Percentiles rank a stretch among this genome's conserved stretches.
These are phyloP conservation scores for Raffaelea deltoideospora DNA, from an alignment of 2,329 filamentous ascomycete species.

Conservation along the genomic window DNA sequence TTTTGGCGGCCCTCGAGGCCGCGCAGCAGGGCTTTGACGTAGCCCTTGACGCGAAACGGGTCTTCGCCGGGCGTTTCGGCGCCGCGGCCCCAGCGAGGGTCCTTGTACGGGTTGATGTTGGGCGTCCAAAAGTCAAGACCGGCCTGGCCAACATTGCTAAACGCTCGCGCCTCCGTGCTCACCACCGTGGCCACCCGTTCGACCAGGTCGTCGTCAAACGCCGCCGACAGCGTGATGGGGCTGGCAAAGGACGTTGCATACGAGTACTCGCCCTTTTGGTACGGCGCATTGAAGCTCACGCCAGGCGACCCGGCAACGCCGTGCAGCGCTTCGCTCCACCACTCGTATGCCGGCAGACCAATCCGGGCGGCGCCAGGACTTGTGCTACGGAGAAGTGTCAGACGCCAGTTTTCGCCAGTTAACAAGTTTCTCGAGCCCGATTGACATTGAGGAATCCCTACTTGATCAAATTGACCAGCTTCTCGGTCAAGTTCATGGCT, in stretches of 20 bases:
- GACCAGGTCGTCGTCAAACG: conserved; percentile 18
- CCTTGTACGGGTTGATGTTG: conserved; percentile 50
- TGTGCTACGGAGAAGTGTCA: too few species aligned
- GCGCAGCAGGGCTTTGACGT: conserved; percentile 10
- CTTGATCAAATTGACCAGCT: conserved; percentile 9
- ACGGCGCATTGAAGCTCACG: background rate
- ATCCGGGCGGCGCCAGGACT: background rate
- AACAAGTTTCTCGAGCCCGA: too few species aligned
- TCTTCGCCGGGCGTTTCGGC: conserved; percentile 16
- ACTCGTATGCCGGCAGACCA: conserved; percentile 6
- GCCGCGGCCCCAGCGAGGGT: conserved; percentile 45
- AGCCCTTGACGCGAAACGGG: conserved; percentile 8
- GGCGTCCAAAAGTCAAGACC: conserved; percentile 45
- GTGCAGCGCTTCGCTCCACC: conserved; percentile 10
- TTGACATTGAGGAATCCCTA: too few species aligned
- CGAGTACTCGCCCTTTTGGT: too few species aligned
- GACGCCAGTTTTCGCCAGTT: too few species aligned
- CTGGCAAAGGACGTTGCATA: conserved; percentile 17
- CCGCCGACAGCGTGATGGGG: conserved; percentile 17
- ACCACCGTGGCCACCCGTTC: conserved; percentile 10
- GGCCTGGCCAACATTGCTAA: conserved; percentile 15
- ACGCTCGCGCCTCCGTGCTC: conserved; percentile 18
- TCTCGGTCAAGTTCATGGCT: conserved; percentile 18
- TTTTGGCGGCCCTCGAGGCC: conserved; percentile 12
- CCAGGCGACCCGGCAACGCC: conserved; percentile 11